phyloP scores from a whole-genome alignment of 2,329 filamentous ascomycete species.

The Aspergillus ochraceoroseus region DNA sequence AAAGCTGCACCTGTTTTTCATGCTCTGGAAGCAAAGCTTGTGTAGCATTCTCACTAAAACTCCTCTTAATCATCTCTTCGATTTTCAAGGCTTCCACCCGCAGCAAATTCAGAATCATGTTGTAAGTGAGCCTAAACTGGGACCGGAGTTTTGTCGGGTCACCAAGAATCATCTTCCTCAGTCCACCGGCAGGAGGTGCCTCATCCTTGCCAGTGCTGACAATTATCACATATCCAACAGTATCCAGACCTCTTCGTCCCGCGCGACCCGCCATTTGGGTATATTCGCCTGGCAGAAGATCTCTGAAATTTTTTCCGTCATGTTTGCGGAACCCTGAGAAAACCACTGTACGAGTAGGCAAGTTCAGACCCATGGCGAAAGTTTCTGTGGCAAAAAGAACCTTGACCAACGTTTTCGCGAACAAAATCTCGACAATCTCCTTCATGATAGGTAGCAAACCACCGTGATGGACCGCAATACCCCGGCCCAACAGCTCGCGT shows the following conservation, averaged over 20 bases:
- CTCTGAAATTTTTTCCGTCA: conserved; percentile 85
- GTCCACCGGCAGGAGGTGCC: conserved; percentile 74
- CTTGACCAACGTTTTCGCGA: conserved; percentile 91
- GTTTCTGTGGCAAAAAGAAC: conserved; percentile 97
- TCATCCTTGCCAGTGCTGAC: conserved; percentile 76
- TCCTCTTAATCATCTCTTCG: conserved; percentile 99
- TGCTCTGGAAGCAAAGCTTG: conserved; percentile 92
- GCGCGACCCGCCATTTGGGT: conserved; percentile 98
- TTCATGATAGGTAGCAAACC: conserved; percentile 94
- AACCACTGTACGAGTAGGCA: conserved; percentile 92
- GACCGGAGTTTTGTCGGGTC: conserved; percentile 92
- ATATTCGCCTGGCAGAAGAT: conserved; percentile 89
- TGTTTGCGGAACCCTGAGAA: conserved; percentile 97
- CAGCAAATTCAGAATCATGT: conserved; percentile 96
- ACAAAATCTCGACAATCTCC: conserved; percentile 93
- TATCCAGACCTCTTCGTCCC: conserved; percentile 85
- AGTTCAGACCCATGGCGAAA: conserved; percentile 95
- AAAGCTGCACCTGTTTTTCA: conserved; percentile 87
- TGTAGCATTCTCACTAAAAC: conserved; percentile 96
- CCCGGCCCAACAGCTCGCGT: conserved; percentile 76
- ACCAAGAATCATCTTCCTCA: conserved; percentile 92
- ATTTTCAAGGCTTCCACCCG: conserved; percentile 96
- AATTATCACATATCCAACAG: conserved; percentile 90
- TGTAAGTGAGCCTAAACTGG: conserved; percentile 96
- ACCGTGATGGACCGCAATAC: conserved; percentile 94